A percentile compares a stretch with the other conserved stretches of the same genome.
These are phyloP conservation scores for Plasmodium malariae DNA, from an alignment of 169 alveolate species.

Conservation along the genomic window DNA sequence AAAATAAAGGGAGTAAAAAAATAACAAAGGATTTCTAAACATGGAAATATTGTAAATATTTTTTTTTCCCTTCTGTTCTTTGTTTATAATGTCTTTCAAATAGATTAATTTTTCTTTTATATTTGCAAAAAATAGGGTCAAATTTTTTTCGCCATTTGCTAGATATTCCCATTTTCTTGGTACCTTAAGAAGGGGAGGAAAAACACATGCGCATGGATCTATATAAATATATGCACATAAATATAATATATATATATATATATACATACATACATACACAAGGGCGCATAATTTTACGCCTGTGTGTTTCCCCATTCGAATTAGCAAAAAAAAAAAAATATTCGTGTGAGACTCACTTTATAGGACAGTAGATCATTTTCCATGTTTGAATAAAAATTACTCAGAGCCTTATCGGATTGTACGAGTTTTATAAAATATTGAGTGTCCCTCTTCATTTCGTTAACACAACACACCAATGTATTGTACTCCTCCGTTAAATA, in stretches of 20 bases:
- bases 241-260: background rate
- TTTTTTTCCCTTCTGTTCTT: constrained; percentile 52
- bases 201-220: background rate
- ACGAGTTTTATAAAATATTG: constrained; percentile 1
- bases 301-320: background rate
- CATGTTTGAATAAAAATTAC: constrained; percentile 9
- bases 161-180: constrained; percentile 46
- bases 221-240: background rate
- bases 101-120: constrained; percentile 18
- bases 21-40: constrained; percentile 49
- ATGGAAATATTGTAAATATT: constrained; percentile 36
- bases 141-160: constrained; percentile 19
- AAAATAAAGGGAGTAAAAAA: constrained; percentile 44
- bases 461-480: constrained; percentile 11
- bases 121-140: constrained; percentile 19
- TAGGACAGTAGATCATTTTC: background rate
- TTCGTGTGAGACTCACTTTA: background rate
- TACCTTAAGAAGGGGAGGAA: constrained; percentile 9
- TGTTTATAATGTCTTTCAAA: constrained; percentile 16
- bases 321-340: background rate
- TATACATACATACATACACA: background rate
- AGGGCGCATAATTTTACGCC: no score
- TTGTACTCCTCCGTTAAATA: constrained; percentile 64
- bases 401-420: background rate
- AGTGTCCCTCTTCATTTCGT: constrained; percentile 30